Conservation (phyloP, 2,329 filamentous ascomycete species). For the Colletotrichum incanum region DNA sequence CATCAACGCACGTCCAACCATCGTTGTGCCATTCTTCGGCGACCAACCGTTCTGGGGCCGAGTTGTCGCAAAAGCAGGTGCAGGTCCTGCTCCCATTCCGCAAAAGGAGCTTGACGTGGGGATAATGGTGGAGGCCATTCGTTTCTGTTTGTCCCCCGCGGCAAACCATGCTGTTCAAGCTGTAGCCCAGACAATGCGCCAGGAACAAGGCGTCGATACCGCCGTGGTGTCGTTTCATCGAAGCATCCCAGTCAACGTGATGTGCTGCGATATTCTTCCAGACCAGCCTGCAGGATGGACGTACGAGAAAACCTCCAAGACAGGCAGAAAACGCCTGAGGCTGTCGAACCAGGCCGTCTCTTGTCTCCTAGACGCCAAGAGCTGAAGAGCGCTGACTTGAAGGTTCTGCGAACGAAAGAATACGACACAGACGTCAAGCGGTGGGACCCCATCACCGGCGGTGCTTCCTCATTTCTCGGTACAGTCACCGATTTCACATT, state of each 20-base stretch:
- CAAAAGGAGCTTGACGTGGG: constrained; percentile 49
- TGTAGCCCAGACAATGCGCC: too few relatives aligned
- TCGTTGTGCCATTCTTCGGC: constrained; percentile 68
- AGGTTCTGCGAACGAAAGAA: constrained; percentile 44
- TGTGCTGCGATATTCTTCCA: too few relatives aligned
- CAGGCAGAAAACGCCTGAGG: too few relatives aligned
- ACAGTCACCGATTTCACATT: constrained; percentile 39
- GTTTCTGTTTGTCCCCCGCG: constrained; percentile 51
- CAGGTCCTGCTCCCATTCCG: constrained; percentile 43
- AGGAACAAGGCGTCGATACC: too few relatives aligned
- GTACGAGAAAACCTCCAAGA: too few relatives aligned
- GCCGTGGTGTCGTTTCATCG: too few relatives aligned
- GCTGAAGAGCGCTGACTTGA: constrained; percentile 52
- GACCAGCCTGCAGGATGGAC: too few relatives aligned
- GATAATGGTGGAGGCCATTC: constrained; percentile 54
- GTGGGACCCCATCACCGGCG: constrained; percentile 48
- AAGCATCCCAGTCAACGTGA: too few relatives aligned
- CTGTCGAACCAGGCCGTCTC: constrained; percentile 40
- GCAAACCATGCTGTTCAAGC: constrained; percentile 45
- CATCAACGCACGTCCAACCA: constrained; percentile 64
- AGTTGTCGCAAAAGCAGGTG: constrained; percentile 56
- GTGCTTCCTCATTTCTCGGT: constrained; percentile 24
- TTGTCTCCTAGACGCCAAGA: constrained; percentile 12
- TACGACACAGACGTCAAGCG: constrained; percentile 51
- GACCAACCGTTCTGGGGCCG: constrained; percentile 62